These are phyloP conservation scores for Dendrobium catenatum DNA, from an alignment of 106 monocot species.

Conservation along the genomic window DNA sequence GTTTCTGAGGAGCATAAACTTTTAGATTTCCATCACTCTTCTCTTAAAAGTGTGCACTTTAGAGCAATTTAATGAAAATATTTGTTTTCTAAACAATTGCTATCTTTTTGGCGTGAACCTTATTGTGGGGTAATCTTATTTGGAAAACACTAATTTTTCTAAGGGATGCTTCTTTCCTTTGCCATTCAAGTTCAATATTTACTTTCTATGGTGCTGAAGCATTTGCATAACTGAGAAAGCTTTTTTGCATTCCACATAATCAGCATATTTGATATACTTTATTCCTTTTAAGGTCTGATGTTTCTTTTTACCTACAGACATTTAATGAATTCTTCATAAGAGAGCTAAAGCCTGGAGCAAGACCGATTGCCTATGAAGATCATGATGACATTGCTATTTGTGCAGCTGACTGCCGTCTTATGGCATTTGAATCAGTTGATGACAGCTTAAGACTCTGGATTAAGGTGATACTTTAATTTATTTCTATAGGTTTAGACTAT, in stretches of 20 bases:
- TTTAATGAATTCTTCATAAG: conserved; percentile 96
- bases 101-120: too few species aligned
- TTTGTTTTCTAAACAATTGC: too few species aligned
- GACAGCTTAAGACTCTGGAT: conserved; percentile 90
- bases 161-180: not conserved
- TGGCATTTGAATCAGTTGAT: conserved; percentile 73
- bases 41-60: too few species aligned
- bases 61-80: too few species aligned
- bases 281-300: not conserved
- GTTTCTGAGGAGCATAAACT: too few species aligned
- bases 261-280: not conserved
- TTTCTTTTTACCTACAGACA: conserved; percentile 40
- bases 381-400: conserved; percentile 65
- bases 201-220: not conserved
- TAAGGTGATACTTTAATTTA: conserved; percentile 48
- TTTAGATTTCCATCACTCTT: too few species aligned
- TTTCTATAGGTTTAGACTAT: not conserved
- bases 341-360: conserved; percentile 75
- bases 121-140: too few species aligned
- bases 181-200: not conserved
- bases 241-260: not conserved
- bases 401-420: conserved; percentile 93
- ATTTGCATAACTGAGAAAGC: not conserved
- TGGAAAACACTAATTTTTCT: too few species aligned
- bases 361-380: conserved; percentile 58